Percentiles rank a stretch among this genome's conserved stretches.
Conservation (phyloP, 2,329 filamentous ascomycete species). For the Trichoderma sp. region DNA sequence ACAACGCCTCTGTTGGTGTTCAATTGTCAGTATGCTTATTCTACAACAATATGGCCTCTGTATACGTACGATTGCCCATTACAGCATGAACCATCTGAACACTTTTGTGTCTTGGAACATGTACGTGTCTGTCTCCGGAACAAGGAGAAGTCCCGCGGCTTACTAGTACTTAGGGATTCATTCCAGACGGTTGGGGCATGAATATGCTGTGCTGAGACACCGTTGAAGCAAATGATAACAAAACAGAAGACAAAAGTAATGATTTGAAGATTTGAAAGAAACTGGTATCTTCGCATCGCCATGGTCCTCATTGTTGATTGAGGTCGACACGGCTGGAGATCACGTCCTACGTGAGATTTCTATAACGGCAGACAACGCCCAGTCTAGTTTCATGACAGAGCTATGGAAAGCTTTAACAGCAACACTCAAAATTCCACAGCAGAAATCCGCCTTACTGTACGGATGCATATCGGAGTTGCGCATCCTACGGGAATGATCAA, state of each 20-base stretch:
- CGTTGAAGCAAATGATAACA: not conserved
- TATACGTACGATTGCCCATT: not conserved
- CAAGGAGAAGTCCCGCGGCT: not conserved
- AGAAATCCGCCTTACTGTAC: accelerated
- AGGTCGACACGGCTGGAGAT: not conserved
- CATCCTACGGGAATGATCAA: not conserved
- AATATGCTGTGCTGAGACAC: not conserved
- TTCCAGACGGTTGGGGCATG: not conserved
- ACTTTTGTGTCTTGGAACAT: not conserved
- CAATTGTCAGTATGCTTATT: not conserved
- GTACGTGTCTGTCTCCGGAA: not conserved
- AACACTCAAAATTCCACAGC: not conserved
- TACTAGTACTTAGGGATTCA: not conserved
- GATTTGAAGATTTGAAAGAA: not conserved
- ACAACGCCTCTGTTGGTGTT: not conserved
- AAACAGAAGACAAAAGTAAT: not conserved
- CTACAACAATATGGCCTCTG: not conserved
- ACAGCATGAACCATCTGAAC: not conserved
- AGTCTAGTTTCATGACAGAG: not conserved
- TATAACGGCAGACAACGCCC: not conserved
- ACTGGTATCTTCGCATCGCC: not conserved
- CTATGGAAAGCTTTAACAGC: not conserved
- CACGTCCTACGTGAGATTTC: not conserved
- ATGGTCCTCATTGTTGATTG: not conserved
- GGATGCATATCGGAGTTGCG: not conserved